A percentile compares a stretch with the other conserved stretches of the same genome.
Evolutionary conservation across 2,329 filamentous ascomycete species (phyloP).

Genomic region (Scedosporium dehoogii): DNA sequence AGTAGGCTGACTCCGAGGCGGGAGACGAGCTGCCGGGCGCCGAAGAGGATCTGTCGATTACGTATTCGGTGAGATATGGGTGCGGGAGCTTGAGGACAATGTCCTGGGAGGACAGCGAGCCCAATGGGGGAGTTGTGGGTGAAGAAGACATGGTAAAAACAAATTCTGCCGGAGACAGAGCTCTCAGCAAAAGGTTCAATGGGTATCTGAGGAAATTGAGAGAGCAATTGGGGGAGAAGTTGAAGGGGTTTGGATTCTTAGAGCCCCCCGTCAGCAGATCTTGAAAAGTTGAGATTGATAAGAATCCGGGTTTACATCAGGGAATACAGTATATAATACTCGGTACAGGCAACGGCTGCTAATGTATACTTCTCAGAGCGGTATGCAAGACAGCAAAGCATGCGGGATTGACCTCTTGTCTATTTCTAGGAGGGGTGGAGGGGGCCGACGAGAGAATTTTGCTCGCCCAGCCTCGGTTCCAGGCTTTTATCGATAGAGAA

Average conservation of each 20-base stretch:
- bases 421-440: background rate
- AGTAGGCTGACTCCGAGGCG: constrained; percentile 15
- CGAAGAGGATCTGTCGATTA: constrained; percentile 21
- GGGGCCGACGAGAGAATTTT: background rate
- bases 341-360: background rate
- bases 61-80: constrained; percentile 37
- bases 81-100: constrained; percentile 37
- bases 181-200: no score
- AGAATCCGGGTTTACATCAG: background rate
- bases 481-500: background rate
- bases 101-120: constrained; percentile 22
- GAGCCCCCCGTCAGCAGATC: background rate
- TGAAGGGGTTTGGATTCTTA: background rate
- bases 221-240: background rate
- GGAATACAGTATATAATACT: background rate
- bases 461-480: background rate
- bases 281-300: background rate
- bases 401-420: background rate
- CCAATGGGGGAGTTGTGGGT: constrained; percentile 13
- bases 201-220: background rate
- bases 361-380: background rate
- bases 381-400: background rate
- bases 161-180: background rate
- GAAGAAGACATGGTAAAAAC: constrained; percentile 14
- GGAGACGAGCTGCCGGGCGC: constrained; percentile 12